Conservation (phyloP, 2,329 filamentous ascomycete species). For the Cladophialophora carrionii region DNA sequence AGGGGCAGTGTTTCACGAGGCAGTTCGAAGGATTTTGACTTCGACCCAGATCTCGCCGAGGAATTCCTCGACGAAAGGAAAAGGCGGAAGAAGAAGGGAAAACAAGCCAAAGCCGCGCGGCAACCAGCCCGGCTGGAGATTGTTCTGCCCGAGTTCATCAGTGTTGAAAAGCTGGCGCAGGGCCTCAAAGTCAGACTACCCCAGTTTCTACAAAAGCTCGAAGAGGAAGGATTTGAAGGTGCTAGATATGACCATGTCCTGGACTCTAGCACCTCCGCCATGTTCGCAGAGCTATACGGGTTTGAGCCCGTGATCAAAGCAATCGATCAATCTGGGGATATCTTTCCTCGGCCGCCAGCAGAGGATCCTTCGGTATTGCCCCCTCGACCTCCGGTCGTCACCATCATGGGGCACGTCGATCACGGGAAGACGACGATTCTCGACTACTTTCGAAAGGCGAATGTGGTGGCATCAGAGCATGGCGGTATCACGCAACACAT, state of each 20-base stretch:
- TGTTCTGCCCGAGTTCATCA: conserved; percentile 87
- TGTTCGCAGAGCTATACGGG: conserved; percentile 90
- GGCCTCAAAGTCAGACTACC: conserved; percentile 72
- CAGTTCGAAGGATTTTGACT: conserved; percentile 24
- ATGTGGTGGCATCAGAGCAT: conserved; percentile 86
- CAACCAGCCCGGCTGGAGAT: conserved; percentile 63
- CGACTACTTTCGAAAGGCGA: conserved; percentile 90
- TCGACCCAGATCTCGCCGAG: conserved; percentile 44
- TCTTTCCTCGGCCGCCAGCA: conserved; percentile 69
- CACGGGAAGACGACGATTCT: conserved; percentile 97
- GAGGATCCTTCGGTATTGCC: conserved; percentile 71
- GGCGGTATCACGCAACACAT: conserved; percentile 99
- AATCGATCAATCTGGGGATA: conserved; percentile 66
- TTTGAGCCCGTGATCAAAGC: conserved; percentile 78
- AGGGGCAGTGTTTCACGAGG: conserved; percentile 16
- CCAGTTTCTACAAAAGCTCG: conserved; percentile 73
- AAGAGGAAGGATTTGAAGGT: conserved; percentile 86
- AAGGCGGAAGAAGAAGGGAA: conserved; percentile 41
- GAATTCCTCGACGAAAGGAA: conserved; percentile 47
- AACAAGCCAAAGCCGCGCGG: conserved; percentile 39
- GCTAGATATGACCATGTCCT: conserved; percentile 81
- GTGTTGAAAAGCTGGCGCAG: conserved; percentile 76
- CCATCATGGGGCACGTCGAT: conserved; percentile 99
- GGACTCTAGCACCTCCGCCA: conserved; percentile 83
- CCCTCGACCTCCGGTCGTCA: conserved; percentile 84